Conservation (phyloP, 768 basidiomycete species). For the Pleurotus salmoneostramineus region DNA sequence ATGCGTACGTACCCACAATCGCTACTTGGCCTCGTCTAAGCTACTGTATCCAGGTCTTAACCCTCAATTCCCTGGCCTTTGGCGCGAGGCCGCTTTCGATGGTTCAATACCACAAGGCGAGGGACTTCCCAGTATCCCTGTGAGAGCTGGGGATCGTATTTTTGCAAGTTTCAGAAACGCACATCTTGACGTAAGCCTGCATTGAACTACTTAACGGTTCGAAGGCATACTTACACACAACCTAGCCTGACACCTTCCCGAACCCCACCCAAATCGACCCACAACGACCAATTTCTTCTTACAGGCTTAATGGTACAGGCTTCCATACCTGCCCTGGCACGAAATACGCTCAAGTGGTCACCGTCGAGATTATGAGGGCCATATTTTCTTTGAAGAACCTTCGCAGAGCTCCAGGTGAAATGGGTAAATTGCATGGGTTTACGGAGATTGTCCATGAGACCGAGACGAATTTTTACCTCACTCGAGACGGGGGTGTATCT, state of each 20-base stretch:
- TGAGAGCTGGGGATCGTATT: conserved; percentile 29
- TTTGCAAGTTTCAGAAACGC: conserved; percentile 31
- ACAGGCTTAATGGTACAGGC: conserved; percentile 6
- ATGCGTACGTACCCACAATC: conserved; percentile 17
- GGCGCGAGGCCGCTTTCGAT: conserved; percentile 16
- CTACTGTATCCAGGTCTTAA: neutral
- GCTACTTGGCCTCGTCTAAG: neutral
- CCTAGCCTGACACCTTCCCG: conserved; percentile 25
- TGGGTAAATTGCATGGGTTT: conserved; percentile 1
- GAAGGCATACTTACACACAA: neutral
- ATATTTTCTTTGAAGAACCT: conserved; percentile 12
- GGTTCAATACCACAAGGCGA: conserved; percentile 22
- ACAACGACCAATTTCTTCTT: conserved; percentile 17
- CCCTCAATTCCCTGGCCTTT: conserved; percentile 18
- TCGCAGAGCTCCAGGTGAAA: conserved; percentile 6
- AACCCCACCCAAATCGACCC: conserved; percentile 25
- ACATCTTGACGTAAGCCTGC: conserved; percentile 20
- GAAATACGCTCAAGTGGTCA: conserved; percentile 6
- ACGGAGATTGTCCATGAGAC: neutral
- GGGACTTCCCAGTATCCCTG: conserved; percentile 17
- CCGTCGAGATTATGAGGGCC: conserved; percentile 10
- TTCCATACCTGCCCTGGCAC: conserved; percentile 13
- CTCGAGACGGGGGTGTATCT: neutral
- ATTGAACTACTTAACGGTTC: neutral
- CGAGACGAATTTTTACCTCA: neutral